Conservation (phyloP, 805 yeast genomes). For the Limtongia smithiae region DNA sequence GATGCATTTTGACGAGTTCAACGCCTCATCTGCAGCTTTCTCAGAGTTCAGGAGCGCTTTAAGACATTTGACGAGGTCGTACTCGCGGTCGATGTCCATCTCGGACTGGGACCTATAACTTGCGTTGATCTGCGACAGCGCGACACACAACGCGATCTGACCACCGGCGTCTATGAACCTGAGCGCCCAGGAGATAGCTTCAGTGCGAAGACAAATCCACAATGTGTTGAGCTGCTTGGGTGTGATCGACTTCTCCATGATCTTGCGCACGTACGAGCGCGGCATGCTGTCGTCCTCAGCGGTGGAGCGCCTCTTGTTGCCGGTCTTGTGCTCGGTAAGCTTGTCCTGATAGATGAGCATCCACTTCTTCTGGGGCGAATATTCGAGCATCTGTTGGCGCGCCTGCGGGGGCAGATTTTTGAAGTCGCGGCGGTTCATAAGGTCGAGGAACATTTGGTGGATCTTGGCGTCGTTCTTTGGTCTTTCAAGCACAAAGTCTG, state of each 20-base stretch:
- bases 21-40: slow-evolving; percentile 55
- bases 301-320: slow-evolving; percentile 35
- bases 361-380: slow-evolving; percentile 81
- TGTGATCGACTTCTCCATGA: slow-evolving; percentile 67
- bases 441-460: slow-evolving; percentile 68
- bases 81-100: slow-evolving; percentile 63
- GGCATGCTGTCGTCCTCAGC: slow-evolving; percentile 47
- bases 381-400: slow-evolving; percentile 69
- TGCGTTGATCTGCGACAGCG: slow-evolving; percentile 53
- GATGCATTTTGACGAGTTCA: slow-evolving; percentile 44
- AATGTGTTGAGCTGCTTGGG: slow-evolving; percentile 71
- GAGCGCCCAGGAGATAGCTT: slow-evolving; percentile 78
- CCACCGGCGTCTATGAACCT: slow-evolving; percentile 79
- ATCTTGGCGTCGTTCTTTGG: slow-evolving; percentile 66
- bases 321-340: slow-evolving; percentile 66
- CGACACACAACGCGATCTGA: slow-evolving; percentile 67
- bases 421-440: slow-evolving; percentile 74
- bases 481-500: slow-evolving; percentile 51
- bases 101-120: slow-evolving; percentile 38
- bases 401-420: slow-evolving; percentile 66
- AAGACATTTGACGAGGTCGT: slow-evolving; percentile 70
- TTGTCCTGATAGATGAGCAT: slow-evolving; percentile 84
- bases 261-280: slow-evolving; percentile 67
- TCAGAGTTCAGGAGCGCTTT: slow-evolving; percentile 64
- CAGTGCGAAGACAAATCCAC: slow-evolving; percentile 90